phyloP scores from a whole-genome alignment of 352 stramenopile species.

The Thraustochytrium sp. region DNA sequence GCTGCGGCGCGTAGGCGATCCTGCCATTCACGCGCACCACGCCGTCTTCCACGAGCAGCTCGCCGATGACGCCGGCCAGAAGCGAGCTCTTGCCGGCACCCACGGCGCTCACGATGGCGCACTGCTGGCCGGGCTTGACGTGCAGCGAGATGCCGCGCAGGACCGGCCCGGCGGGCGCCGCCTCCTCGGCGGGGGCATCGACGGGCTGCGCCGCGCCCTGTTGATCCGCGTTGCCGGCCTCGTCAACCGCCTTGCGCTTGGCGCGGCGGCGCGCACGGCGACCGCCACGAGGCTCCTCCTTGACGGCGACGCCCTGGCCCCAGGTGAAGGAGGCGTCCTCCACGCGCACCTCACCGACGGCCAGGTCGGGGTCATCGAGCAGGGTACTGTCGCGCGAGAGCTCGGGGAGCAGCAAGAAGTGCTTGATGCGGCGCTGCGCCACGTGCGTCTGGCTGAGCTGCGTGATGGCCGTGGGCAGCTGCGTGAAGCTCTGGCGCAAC shows the following conservation, averaged over 20 bases:
- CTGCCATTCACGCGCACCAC: conserved; percentile 45
- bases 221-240: no score
- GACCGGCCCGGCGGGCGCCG: not conserved
- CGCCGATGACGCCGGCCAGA: conserved; percentile 82
- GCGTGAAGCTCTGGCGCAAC: conserved; percentile 48
- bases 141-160: conserved; percentile 18
- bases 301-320: conserved; percentile 62
- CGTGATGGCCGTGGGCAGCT: conserved; percentile 44
- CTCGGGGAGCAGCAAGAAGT: conserved; percentile 30
- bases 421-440: conserved; percentile 3
- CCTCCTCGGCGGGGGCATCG: no score
- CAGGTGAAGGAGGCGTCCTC: conserved; percentile 60
- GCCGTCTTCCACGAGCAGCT: conserved; percentile 51
- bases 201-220: no score
- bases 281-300: not conserved
- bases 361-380: not conserved
- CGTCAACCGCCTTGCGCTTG: not conserved
- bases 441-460: conserved; percentile 36
- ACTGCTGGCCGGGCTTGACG: conserved; percentile 43
- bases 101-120: conserved; percentile 82
- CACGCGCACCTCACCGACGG: not conserved
- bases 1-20: conserved; percentile 78
- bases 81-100: conserved; percentile 90
- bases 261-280: not conserved
- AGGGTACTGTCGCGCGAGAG: not conserved